Conservation (phyloP, 2,329 filamentous ascomycete genomes). For the Daldinia eschscholtzii region DNA sequence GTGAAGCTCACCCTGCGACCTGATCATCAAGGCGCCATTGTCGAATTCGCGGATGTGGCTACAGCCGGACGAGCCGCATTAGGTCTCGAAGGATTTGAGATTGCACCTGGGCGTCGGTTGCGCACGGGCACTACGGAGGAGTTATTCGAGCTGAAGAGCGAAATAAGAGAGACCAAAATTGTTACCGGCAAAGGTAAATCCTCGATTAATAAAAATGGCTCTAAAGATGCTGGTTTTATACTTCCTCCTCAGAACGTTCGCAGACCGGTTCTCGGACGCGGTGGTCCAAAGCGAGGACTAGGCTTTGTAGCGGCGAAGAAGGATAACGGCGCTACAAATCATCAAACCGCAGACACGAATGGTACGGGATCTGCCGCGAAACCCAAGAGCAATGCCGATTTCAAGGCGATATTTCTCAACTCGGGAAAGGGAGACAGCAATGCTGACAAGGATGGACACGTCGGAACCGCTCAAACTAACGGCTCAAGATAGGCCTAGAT, state of each 20-base stretch:
- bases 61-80: slow-evolving; percentile 80
- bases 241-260: slow-evolving; percentile 59
- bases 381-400: slow-evolving; percentile 68
- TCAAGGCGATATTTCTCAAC: slow-evolving; percentile 65
- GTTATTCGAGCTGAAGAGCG: slow-evolving; percentile 64
- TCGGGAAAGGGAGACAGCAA: slow-evolving; percentile 25
- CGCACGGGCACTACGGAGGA: slow-evolving; percentile 68
- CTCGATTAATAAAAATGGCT: slow-evolving; percentile 16
- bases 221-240: slow-evolving; percentile 57
- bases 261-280: slow-evolving; percentile 58
- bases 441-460: slow-evolving; percentile 17
- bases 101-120: slow-evolving; percentile 65
- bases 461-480: slow-evolving; percentile 19
- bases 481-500: slow-evolving; percentile 17
- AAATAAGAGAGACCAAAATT: slow-evolving; percentile 58
- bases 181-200: slow-evolving; percentile 42
- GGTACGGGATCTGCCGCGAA: slow-evolving; percentile 43
- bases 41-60: slow-evolving; percentile 81
- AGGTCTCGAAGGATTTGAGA: slow-evolving; percentile 67
- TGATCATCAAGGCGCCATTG: slow-evolving; percentile 84
- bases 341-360: slow-evolving; percentile 36
- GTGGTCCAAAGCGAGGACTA: slow-evolving; percentile 58
- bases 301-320: slow-evolving; percentile 56
- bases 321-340: slow-evolving; percentile 42
- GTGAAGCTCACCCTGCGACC: slow-evolving; percentile 84